These are phyloP conservation scores for Botrytis paeoniae DNA, from an alignment of 2,329 filamentous ascomycete species.

Conservation along the genomic window DNA sequence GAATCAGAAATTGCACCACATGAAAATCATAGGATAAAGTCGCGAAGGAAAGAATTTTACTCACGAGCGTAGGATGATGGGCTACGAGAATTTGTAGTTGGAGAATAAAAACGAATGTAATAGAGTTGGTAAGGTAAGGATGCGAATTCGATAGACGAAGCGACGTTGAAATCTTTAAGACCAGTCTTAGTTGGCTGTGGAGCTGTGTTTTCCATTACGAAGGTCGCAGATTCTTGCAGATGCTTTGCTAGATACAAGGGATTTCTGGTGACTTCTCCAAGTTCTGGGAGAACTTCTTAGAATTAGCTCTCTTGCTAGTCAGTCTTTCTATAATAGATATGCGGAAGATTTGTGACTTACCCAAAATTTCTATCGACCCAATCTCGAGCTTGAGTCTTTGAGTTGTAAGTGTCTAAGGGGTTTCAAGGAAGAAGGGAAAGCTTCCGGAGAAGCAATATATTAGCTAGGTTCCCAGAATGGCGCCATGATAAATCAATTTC, in stretches of 20 bases:
- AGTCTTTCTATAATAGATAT: neutral
- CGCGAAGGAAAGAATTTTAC: neutral
- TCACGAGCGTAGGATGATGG: neutral
- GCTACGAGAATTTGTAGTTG: neutral
- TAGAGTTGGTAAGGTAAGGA: neutral
- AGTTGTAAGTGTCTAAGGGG: neutral
- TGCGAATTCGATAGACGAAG: neutral
- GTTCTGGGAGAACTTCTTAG: neutral
- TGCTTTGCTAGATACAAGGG: neutral
- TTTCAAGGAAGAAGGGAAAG: neutral
- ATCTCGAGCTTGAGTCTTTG: neutral
- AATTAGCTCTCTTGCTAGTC: neutral
- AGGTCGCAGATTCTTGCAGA: neutral
- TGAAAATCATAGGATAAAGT: no score
- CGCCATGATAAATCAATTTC: neutral
- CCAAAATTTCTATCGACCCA: neutral
- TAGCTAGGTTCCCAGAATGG: neutral
- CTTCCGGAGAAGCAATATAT: neutral
- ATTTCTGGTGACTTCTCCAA: neutral
- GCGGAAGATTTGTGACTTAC: no score
- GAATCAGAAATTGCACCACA: neutral
- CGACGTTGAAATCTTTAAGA: neutral
- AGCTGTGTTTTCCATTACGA: neutral
- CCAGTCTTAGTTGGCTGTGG: neutral
- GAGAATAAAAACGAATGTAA: neutral